Conservation (phyloP, 352 stramenopile species). For the Phytopythium helicoides region DNA sequence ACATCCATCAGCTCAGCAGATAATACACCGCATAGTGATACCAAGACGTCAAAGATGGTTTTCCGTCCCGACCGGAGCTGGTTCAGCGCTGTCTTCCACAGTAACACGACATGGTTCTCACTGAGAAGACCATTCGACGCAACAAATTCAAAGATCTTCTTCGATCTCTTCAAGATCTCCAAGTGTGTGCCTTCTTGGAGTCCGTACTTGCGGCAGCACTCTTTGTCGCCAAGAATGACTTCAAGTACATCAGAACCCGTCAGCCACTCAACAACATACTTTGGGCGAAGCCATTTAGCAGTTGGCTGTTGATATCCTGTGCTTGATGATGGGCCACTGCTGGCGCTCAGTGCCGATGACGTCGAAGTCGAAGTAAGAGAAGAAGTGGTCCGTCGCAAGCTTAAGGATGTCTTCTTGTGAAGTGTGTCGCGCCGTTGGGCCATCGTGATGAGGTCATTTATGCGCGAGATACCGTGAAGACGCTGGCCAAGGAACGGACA, state of each 20-base stretch:
- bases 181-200: conserved; percentile 78
- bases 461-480: conserved; percentile 62
- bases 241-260: conserved; percentile 74
- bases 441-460: conserved; percentile 81
- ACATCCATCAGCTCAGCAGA: conserved; percentile 75
- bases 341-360: conserved; percentile 16
- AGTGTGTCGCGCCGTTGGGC: conserved; percentile 58
- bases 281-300: conserved; percentile 71
- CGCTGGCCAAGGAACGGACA: conserved; percentile 79
- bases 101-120: conserved; percentile 62
- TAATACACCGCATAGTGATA: conserved; percentile 61
- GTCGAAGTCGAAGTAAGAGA: conserved; percentile 26
- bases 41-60: conserved; percentile 70
- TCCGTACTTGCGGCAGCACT: conserved; percentile 61
- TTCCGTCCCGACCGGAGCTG: conserved; percentile 71
- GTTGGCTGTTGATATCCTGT: conserved; percentile 21
- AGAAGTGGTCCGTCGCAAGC: conserved; percentile 34
- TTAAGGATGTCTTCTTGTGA: conserved; percentile 65
- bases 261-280: conserved; percentile 82
- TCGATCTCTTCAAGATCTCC: conserved; percentile 79
- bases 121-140: conserved; percentile 51
- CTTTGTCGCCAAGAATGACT: conserved; percentile 74
- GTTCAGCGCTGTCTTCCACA: conserved; percentile 74
- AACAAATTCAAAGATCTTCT: conserved; percentile 68
- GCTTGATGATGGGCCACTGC: conserved; percentile 19